phyloP scores from a whole-genome alignment of 1,284 basidiomycete species.

The Ustilago curta region DNA sequence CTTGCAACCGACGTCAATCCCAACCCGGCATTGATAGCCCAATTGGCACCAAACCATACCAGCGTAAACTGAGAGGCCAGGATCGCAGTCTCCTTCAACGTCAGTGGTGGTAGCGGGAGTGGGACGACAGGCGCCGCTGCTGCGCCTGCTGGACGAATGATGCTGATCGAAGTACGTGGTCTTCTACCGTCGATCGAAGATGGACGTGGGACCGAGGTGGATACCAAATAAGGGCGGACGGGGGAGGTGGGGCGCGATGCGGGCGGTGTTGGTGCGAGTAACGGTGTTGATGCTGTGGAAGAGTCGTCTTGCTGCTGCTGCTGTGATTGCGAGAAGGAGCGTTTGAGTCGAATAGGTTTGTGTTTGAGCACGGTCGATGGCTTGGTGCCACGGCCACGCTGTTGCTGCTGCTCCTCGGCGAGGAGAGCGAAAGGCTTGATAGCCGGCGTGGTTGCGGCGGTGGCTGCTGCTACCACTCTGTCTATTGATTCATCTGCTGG shows the following conservation, averaged over 20 bases:
- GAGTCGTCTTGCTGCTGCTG: conserved; percentile 30
- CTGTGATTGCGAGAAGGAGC: conserved; percentile 18
- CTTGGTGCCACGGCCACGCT: conserved; percentile 18
- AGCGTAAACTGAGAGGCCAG: conserved; percentile 64
- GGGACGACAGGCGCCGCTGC: conserved; percentile 3
- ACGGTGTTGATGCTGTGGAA: conserved; percentile 33
- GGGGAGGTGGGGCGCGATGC: conserved; percentile 31
- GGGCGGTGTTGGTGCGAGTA: conserved; percentile 26
- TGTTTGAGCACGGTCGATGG: conserved; percentile 16
- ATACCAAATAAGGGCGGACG: conserved; percentile 38
- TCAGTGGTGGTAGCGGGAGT: conserved; percentile 55
- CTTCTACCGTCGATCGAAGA: conserved; percentile 66
- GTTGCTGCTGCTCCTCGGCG: conserved; percentile 26
- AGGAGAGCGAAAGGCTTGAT: conserved; percentile 28
- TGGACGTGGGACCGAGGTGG: conserved; percentile 51
- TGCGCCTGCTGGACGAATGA: conserved; percentile 20
- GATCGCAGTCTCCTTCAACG: conserved; percentile 57
- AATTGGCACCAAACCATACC: conserved; percentile 68
- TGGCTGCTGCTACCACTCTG: neutral
- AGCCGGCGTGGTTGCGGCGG: conserved; percentile 4
- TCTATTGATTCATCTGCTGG: conserved; percentile 2
- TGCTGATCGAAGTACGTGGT: conserved; percentile 49
- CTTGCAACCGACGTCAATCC: conserved; percentile 66
- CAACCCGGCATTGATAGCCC: conserved; percentile 64
- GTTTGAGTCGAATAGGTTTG: conserved; percentile 30